Evolutionary conservation across 2,329 filamentous ascomycete species (phyloP).

Genomic region (Metarhizium sp.): DNA sequence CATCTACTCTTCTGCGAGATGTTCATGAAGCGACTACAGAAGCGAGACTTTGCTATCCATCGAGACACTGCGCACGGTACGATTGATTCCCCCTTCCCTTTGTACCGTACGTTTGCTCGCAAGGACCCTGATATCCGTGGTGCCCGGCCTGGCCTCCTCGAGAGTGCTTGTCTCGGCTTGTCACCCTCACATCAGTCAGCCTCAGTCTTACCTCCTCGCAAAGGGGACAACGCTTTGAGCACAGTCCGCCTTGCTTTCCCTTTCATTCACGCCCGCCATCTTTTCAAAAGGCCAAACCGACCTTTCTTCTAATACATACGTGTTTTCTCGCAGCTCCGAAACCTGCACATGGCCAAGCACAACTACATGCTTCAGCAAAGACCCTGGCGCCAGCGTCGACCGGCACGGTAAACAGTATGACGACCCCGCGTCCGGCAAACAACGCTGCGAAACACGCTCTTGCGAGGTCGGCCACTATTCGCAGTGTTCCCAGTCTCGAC

Average conservation of each 20-base stretch:
- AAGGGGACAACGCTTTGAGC: conserved; percentile 2
- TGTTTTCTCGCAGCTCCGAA: conserved; percentile 7
- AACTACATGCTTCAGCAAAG: conserved; percentile 21
- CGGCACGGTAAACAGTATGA: conserved; percentile 32
- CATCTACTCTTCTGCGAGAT: conserved; percentile 11
- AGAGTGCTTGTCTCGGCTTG: neutral
- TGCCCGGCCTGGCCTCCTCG: neutral
- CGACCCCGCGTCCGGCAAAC: conserved; percentile 12
- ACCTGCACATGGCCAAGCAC: conserved; percentile 5
- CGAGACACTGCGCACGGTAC: conserved; percentile 15
- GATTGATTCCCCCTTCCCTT: neutral
- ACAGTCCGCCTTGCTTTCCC: neutral
- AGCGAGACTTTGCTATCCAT: conserved; percentile 25
- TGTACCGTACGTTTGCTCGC: neutral
- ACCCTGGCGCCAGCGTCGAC: conserved; percentile 29
- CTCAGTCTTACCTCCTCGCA: conserved; percentile 11
- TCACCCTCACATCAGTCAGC: neutral
- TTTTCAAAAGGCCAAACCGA: neutral
- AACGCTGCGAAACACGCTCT: conserved; percentile 23
- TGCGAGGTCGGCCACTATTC: conserved; percentile 38
- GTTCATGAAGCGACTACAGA: conserved; percentile 22
- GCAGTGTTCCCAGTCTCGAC: conserved; percentile 48
- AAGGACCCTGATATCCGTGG: neutral
- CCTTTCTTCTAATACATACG: neutral
- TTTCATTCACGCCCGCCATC: neutral